Evolutionary conservation across 1,139 yeast genomes (phyloP).

Genomic region (Yarrowia galli): DNA sequence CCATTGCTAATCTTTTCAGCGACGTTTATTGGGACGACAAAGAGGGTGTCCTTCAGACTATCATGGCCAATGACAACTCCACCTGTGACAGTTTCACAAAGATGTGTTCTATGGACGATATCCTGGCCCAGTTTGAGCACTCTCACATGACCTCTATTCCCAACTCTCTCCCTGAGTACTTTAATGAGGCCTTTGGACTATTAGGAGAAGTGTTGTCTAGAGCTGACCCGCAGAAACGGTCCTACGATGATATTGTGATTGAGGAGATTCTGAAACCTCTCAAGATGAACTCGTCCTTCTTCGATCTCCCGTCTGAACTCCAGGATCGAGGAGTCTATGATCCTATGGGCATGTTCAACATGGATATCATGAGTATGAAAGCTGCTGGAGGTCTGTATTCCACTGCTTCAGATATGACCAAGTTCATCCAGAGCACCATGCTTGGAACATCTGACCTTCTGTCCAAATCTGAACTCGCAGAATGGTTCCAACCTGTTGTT

Average conservation of each 20-base stretch:
- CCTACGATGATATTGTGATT: constrained; percentile 2
- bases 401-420: constrained; percentile 5
- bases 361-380: background rate
- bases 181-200: constrained; percentile 17
- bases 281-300: constrained; percentile 12
- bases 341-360: background rate
- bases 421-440: constrained; percentile 24
- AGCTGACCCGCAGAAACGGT: background rate
- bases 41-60: background rate
- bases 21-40: constrained; percentile 14
- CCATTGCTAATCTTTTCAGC: background rate
- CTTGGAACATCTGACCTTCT: background rate
- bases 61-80: background rate
- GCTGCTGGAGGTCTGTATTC: constrained; percentile 27
- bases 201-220: background rate
- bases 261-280: constrained; percentile 12
- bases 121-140: constrained; percentile 4
- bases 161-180: constrained; percentile 28
- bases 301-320: background rate
- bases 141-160: constrained; percentile 8
- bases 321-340: background rate
- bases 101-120: constrained; percentile 9
- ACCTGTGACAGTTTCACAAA: background rate
- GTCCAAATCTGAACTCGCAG: constrained; percentile 7
- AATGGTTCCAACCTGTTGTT: constrained; percentile 18